Percentiles rank a stretch among this genome's conserved stretches.
Conservation (phyloP, 2,329 filamentous ascomycete genomes). For the Beauveria asiatica region DNA sequence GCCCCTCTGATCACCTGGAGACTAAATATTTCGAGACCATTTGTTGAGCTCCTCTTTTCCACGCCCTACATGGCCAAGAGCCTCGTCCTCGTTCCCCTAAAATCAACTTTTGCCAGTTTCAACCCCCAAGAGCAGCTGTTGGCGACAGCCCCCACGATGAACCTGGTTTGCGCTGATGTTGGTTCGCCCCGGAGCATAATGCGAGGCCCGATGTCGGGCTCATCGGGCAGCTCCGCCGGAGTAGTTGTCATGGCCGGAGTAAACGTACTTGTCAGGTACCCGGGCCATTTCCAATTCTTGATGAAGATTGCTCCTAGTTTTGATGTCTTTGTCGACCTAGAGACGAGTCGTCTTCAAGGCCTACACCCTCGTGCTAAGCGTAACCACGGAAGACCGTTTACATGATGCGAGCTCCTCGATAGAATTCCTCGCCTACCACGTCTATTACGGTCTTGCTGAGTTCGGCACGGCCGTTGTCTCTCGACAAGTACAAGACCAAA, state of each 20-base stretch:
- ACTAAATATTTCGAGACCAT: no score
- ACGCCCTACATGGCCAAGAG: conserved; percentile 4
- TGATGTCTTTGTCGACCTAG: neutral
- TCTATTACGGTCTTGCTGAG: no score
- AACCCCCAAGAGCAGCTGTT: conserved; percentile 1
- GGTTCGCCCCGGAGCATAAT: neutral
- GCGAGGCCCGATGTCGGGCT: conserved; percentile 1
- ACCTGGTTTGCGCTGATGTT: neutral
- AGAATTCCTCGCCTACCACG: no score
- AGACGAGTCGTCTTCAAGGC: neutral
- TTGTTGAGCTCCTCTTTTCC: conserved; percentile 7
- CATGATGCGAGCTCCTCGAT: neutral
- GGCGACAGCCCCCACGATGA: neutral
- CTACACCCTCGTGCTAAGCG: neutral
- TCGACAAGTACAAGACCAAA: no score
- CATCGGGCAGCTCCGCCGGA: neutral
- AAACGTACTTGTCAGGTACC: neutral
- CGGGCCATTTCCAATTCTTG: neutral
- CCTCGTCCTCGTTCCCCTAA: neutral
- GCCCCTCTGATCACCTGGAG: neutral
- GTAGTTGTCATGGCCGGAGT: neutral
- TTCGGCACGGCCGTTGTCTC: no score
- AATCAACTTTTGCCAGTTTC: neutral
- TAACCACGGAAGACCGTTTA: neutral
- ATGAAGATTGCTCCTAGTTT: neutral